Evolutionary conservation across 352 stramenopile genomes (phyloP), one percentile per base, ranked within the genome.

Genomic region (Pythium volutum): DNA sequence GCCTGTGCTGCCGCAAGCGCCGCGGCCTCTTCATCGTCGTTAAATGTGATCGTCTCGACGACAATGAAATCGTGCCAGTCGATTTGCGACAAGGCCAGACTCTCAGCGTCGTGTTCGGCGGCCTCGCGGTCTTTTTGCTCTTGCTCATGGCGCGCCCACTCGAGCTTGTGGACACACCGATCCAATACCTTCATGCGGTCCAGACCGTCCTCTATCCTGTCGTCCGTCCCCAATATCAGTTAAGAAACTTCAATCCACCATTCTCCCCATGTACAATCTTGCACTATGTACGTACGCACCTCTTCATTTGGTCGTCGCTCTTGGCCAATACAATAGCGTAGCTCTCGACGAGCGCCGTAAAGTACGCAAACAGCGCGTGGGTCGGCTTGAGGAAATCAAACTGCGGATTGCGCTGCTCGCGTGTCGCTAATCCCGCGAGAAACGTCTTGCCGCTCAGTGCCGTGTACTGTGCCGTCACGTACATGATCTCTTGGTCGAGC

Each of bases 11-110:
- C 65, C 12, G 62, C 63, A 48, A 74, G 69, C 11, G 64, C 66
- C 1, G 63, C 66, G 10, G 76, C 74, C 42, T 93, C 79, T 70
- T 98, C 92, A 41, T 96, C 80, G 33, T 91, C 79, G 22, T 93
- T 80, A 62, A 99, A 99, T 25, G 94, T 96, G 66, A 99, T 99
- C 14, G 95, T 98, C 72, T 99, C 97, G 0, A 99, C 98, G 3
- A 99, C 88, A 4, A 98, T 95, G 69, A 99, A 99, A 76, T 99
- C 97, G 73, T 99, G 94, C 98, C 98, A 99, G 80, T 99, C 97
- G 63, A 99, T 81, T 66, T 91, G 77, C 29, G 81, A 73, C 16
- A 89, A 64, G 45, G 84, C 87, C 15, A 85, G 73, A 5, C 75
- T 74, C 71, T 95, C 85, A 0, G 83, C 84, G 46, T 94, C 87